A percentile compares a stretch with the other conserved stretches of the same genome.
Evolutionary conservation across 306 rosid genomes (phyloP).

Genomic region (Quercus suber): DNA sequence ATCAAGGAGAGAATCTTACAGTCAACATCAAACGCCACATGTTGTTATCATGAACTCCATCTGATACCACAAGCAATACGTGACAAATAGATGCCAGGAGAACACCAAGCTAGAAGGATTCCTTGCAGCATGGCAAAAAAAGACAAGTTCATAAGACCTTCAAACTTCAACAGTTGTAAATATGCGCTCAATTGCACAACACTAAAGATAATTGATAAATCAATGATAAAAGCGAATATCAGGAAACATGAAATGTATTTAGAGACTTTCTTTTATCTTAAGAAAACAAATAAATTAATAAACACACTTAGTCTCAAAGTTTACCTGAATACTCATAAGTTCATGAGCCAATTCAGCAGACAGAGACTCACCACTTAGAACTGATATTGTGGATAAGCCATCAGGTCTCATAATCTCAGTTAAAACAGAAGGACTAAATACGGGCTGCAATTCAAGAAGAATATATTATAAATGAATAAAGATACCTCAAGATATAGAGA

Average conservation of each 20-base stretch:
- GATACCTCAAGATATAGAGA: neutral
- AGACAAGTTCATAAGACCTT: conserved; percentile 31
- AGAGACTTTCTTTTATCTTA: neutral
- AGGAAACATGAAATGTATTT: neutral
- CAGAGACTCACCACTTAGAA: conserved; percentile 55
- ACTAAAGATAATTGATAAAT: neutral
- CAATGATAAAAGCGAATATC: neutral
- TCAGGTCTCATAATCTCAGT: conserved; percentile 89
- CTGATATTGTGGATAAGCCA: conserved; percentile 69
- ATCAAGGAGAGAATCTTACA: conserved; percentile 34
- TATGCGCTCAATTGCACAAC: neutral
- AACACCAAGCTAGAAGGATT: conserved; percentile 69
- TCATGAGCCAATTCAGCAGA: conserved; percentile 91
- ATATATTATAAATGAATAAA: neutral
- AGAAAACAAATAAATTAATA: neutral
- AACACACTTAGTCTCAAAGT: neutral
- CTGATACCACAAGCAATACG: conserved; percentile 76
- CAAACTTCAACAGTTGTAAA: neutral
- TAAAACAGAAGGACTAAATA: conserved; percentile 73
- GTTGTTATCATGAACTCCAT: conserved; percentile 69
- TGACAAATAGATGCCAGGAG: conserved; percentile 77
- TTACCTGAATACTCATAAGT: conserved; percentile 80
- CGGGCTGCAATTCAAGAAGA: conserved; percentile 55
- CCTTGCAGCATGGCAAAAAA: conserved; percentile 63
- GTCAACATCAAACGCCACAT: conserved; percentile 87